These are phyloP conservation scores for Paramyrothecium roridum DNA, from an alignment of 2,329 filamentous ascomycete species.

Conservation along the genomic window DNA sequence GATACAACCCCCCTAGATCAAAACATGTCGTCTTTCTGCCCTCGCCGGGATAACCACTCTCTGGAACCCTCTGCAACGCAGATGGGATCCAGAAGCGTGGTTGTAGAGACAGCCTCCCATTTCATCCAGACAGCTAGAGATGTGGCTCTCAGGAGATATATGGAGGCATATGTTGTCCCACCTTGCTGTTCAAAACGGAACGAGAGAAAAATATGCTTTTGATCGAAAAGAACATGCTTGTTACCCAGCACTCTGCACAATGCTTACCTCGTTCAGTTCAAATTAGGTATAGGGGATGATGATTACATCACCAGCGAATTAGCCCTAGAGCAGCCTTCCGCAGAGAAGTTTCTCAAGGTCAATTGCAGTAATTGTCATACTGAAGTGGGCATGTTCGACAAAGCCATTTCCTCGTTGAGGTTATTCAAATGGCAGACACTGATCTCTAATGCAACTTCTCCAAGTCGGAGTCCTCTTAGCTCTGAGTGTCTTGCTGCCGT, in stretches of 20 bases:
- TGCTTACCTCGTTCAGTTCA: constrained; percentile 33
- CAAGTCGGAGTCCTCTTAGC: constrained; percentile 31
- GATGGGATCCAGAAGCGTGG: constrained; percentile 36
- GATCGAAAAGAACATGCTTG: not conserved
- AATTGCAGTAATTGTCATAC: constrained; percentile 42
- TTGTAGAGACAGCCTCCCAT: constrained; percentile 29
- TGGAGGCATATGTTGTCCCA: constrained; percentile 40
- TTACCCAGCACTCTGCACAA: constrained; percentile 7
- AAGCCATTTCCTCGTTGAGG: constrained; percentile 40
- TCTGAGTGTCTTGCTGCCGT: constrained; percentile 51
- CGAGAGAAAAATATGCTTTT: not conserved
- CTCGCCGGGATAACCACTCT: constrained; percentile 14
- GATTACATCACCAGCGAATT: constrained; percentile 23
- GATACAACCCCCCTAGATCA: constrained; percentile 68
- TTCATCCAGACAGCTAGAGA: constrained; percentile 48
- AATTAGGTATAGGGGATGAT: constrained; percentile 23
- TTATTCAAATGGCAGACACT: constrained; percentile 57
- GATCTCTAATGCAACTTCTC: constrained; percentile 33
- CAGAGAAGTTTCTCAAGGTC: constrained; percentile 32
- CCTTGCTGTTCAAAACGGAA: not conserved
- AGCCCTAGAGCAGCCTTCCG: constrained; percentile 17
- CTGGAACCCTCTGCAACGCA: constrained; percentile 32
- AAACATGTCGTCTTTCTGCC: constrained; percentile 24
- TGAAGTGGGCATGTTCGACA: constrained; percentile 46
- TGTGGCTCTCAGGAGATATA: constrained; percentile 46